Conservation (phyloP, 306 rosid genomes). For the Glycine tomentella region DNA sequence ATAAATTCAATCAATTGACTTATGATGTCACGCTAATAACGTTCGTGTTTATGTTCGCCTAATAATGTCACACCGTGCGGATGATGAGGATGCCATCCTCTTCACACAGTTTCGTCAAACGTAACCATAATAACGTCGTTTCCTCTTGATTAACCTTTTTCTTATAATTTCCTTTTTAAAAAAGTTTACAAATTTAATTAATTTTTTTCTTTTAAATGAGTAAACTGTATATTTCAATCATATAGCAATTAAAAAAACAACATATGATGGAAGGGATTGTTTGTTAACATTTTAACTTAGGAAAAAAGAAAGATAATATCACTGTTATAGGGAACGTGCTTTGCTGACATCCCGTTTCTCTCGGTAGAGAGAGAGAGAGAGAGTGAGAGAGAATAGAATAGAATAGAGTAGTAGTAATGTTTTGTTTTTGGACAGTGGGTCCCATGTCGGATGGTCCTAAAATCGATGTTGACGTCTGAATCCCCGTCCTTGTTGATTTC, state of each 20-base stretch:
- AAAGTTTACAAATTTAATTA: background rate
- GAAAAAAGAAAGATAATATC: constrained; percentile 17
- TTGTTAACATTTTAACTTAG: background rate
- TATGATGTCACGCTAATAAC: no score
- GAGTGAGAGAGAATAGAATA: background rate
- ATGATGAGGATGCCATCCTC: no score
- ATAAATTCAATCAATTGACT: no score
- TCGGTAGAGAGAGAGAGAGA: background rate
- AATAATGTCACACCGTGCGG: no score
- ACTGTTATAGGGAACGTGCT: constrained; percentile 39
- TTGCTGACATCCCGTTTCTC: constrained; percentile 35
- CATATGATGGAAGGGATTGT: background rate
- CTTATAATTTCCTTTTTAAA: background rate
- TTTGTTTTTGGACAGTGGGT: constrained; percentile 45
- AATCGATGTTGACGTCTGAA: constrained; percentile 64
- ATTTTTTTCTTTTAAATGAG: background rate
- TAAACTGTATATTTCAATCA: no score
- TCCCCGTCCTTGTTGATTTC: constrained; percentile 53
- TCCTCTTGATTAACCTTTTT: no score
- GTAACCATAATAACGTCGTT: constrained; percentile 36
- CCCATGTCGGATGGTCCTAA: constrained; percentile 66
- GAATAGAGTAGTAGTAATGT: constrained; percentile 15
- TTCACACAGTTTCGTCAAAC: background rate
- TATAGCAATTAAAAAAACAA: no score
- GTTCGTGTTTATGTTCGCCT: no score